Percentiles rank a stretch among this genome's conserved stretches.
phyloP scores from a whole-genome alignment of 2,329 filamentous ascomycete species.

The Fusarium sp. region DNA sequence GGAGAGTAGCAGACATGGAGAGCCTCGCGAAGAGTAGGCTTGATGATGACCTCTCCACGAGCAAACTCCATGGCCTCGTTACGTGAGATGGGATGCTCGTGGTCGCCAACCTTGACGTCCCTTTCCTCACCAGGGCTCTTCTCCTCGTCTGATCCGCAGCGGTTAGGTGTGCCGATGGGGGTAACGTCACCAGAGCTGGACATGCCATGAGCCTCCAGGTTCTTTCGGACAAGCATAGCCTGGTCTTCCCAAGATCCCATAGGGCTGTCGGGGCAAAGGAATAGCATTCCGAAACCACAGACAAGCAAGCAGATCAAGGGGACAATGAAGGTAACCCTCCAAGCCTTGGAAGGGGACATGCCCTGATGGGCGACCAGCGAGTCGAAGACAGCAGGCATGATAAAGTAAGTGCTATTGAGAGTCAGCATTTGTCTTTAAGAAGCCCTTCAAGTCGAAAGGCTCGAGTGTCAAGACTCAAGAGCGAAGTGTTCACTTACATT shows the following conservation, averaged over 20 bases:
- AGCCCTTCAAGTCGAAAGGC: background rate
- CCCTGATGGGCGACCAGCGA: conserved; percentile 72
- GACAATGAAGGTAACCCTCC: conserved; percentile 87
- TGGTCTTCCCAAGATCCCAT: conserved; percentile 85
- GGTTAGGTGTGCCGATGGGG: conserved; percentile 61
- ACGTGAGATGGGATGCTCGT: conserved; percentile 62
- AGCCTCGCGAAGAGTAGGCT: conserved; percentile 67
- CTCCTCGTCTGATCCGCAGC: conserved; percentile 51
- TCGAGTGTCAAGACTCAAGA: background rate
- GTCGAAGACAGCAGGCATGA: conserved; percentile 92
- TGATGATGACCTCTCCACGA: conserved; percentile 64
- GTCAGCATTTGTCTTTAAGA: conserved; percentile 1
- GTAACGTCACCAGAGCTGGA: conserved; percentile 60
- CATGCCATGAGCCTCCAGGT: conserved; percentile 61
- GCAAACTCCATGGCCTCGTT: conserved; percentile 67
- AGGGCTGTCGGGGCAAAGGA: conserved; percentile 84
- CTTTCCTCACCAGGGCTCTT: conserved; percentile 53
- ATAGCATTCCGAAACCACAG: conserved; percentile 75
- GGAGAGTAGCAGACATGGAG: conserved; percentile 61
- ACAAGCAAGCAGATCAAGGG: conserved; percentile 80
- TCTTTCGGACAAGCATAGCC: conserved; percentile 67
- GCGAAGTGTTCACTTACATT: conserved; percentile 57
- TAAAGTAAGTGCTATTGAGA: conserved; percentile 76
- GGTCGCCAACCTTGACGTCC: conserved; percentile 52
- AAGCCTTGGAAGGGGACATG: conserved; percentile 76